Base-by-base conservation (phyloP, 139 green algal genomes). In the Micractinium conductrix region DNA sequence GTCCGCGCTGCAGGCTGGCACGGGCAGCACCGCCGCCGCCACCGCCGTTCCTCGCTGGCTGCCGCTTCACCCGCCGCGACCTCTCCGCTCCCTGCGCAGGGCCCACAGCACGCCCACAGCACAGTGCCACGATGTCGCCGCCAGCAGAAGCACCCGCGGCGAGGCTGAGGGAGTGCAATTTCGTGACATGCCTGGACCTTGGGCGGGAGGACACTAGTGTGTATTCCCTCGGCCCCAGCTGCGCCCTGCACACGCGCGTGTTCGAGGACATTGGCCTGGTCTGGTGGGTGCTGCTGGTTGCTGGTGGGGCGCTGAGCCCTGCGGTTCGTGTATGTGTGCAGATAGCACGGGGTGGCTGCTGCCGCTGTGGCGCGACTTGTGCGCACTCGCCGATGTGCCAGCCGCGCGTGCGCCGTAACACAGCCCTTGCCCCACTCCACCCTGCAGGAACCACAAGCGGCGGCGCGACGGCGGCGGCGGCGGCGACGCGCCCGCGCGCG, bases 181-280 rank as follows among this genome's bases (percentile, higher is more conserved):
- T 82, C 10, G 9, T 30, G 24, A 82, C 76, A 0, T 82, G 76
- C 28, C 69, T 85, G 28, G 80, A 79, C 9, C 53, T 85, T 0
- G 38, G 33, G 2, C 43, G 70, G n/a, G 42, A 73, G 58, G 83
- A 87, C 38, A 40, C 43, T 2, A 19, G 19, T 0, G 7, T 70
- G 37, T 70, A 87, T 48, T 24, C 58, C 28, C 17, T 83, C 9
- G 83, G 74, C 1, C 21, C 38, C 58, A 3, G 35, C 35, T 85
- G 76, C 37, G 8, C 70, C 1, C n/a, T 88, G 26, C 78, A 88
- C 73, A 89, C 83, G 19, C 21, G 44, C 17, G 43, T 74, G 38
- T 85, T 89, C 19, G 38, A 79, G 50, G 86, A 85, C 70, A 73
- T 88, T 21, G 86, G 86, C 24, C 81, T 89, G 7, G 86, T 89